Base-by-base conservation (phyloP, 2,329 filamentous ascomycete genomes). In the Talaromyces sp. region DNA sequence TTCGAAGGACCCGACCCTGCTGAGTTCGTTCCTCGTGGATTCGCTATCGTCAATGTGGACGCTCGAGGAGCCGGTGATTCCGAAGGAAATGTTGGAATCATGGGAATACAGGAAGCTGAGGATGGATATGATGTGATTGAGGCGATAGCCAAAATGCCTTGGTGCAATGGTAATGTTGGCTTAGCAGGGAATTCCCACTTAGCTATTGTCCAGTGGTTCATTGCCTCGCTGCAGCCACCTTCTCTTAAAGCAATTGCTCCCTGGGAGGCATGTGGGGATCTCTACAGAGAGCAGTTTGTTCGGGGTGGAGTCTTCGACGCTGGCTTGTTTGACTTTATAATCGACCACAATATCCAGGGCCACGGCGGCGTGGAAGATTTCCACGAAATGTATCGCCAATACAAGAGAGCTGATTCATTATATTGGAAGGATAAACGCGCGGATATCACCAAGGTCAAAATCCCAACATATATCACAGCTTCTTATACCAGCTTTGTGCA, bases 121-220 rank as follows among this genome's bases (percentile, higher is more conserved):
- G 77, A 79, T 52, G 72, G 75, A 11, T 76, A 77, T 50, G 77
- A 80, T 56, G 69, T 75, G 0, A 70, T 80, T 9, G 76, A 80
- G 54, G 66, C 62, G 14, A 60, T 78, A 42, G 75, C 76, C 0
- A 56, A 67, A 16, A 67, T 74, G 61, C 56, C 64, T 2, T 80
- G 77, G 78, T 77, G 75, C 52, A 79, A 75, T 46, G 76, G 77
- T 11, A 64, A 58, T 3, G 65, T 78, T 13, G 75, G 72, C 8
- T 69, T 79, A 64, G 72, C 73, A 0, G 78, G 78, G 0, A 79
- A 80, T 51, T 77, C 73, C 0, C 67, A 69, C 4, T 67, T 79
- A 7, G 76, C 75, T 0, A 76, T 70, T 33, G 65, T 69, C 0
- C 76, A 79, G 51, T 76, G 72, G 71, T 73, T 74, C 43, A 70